Conservation (phyloP, 805 yeast species). For the Saccharomycopsis sp. region DNA sequence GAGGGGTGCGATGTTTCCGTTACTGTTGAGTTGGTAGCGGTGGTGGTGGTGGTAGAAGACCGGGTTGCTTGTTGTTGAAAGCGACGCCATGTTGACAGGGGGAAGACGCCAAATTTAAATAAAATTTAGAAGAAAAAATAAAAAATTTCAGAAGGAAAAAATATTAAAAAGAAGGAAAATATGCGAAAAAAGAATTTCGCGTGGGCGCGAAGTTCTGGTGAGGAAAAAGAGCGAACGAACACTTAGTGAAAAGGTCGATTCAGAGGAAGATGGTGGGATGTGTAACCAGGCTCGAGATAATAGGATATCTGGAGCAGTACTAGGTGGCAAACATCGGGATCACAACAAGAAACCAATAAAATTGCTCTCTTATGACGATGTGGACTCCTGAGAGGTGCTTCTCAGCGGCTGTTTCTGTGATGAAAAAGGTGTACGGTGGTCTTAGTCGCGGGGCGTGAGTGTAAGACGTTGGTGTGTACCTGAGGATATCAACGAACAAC, state of each 20-base stretch:
- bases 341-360: background rate
- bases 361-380: background rate
- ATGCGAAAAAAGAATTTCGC: background rate
- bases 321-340: background rate
- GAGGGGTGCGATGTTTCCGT: background rate
- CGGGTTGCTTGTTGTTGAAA: background rate
- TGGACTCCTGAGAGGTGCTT: too few species aligned
- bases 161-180: too few species aligned
- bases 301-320: background rate
- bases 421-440: too few species aligned
- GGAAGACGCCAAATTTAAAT: background rate
- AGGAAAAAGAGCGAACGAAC: background rate
- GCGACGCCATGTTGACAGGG: background rate
- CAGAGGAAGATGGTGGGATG: background rate
- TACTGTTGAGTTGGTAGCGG: background rate
- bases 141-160: too few species aligned
- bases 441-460: too few species aligned
- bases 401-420: too few species aligned
- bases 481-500: background rate
- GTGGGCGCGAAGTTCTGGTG: background rate
- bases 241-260: slow-evolving; percentile 1
- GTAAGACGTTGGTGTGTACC: background rate
- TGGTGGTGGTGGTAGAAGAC: background rate
- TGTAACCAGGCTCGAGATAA: background rate
- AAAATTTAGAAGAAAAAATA: background rate